A percentile compares a stretch with the other conserved stretches of the same genome.
These are phyloP conservation scores for Fraxinus xanthoxyloides DNA, from an alignment of 305 asterid species.

Conservation along the genomic window DNA sequence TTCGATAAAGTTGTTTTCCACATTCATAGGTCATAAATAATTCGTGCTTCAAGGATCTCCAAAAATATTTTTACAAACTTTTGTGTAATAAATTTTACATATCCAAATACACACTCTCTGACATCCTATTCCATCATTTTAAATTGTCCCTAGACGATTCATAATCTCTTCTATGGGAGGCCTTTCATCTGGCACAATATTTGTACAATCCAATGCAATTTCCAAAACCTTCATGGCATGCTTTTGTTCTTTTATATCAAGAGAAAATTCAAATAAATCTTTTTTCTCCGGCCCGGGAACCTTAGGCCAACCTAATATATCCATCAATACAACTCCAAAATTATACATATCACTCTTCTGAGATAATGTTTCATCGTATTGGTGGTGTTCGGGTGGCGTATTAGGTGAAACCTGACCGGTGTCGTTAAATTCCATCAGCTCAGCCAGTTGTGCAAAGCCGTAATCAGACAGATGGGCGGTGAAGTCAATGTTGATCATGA, in stretches of 20 bases:
- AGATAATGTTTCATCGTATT: constrained; percentile 17
- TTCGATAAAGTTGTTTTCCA: neutral
- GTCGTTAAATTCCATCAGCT: constrained; percentile 27
- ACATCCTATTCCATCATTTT: neutral
- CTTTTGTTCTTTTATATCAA: constrained; percentile 25
- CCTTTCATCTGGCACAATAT: constrained; percentile 32
- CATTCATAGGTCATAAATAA: neutral
- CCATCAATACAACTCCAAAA: constrained; percentile 51
- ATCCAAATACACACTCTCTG: neutral
- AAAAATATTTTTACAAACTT: neutral
- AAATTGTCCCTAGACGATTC: constrained; percentile 18
- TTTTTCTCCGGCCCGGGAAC: neutral
- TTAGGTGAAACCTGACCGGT: constrained; percentile 22
- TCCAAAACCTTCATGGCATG: constrained; percentile 31
- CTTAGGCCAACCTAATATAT: constrained; percentile 33
- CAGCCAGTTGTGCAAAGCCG: constrained; percentile 51
- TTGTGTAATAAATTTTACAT: neutral
- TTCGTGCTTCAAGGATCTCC: neutral
- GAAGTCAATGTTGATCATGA: constrained; percentile 50
- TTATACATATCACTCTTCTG: constrained; percentile 43
- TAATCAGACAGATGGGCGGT: constrained; percentile 42
- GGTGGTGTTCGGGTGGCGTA: neutral
- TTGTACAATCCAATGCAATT: constrained; percentile 36
- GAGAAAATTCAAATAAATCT: constrained; percentile 26
- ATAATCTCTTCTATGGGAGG: constrained; percentile 38